These are phyloP conservation scores for Eimeria praecox DNA, from an alignment of 169 alveolate species.

Conservation along the genomic window DNA sequence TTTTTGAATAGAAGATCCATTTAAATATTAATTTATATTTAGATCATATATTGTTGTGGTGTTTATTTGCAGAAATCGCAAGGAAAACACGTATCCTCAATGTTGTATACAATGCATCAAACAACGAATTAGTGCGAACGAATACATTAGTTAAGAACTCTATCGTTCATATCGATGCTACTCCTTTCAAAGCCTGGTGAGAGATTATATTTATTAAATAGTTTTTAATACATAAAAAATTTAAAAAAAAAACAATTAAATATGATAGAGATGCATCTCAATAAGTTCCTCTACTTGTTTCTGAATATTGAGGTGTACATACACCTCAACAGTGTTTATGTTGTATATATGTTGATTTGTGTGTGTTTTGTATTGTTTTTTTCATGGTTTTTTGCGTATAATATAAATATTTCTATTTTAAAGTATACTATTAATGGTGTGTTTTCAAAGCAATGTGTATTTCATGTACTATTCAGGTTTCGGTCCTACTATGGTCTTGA, in stretches of 20 bases:
- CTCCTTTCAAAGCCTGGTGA: slow-evolving; percentile 99
- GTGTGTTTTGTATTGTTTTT: too few species aligned
- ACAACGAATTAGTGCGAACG: slow-evolving; percentile 99
- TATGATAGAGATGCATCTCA: too few species aligned
- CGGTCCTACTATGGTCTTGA: slow-evolving; percentile 86
- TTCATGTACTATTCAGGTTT: slow-evolving; percentile 56
- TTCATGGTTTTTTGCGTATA: neutral
- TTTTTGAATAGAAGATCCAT: too few species aligned
- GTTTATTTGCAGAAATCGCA: slow-evolving; percentile 85
- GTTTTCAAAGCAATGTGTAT: neutral
- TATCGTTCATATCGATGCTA: slow-evolving; percentile 98
- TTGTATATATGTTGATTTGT: too few species aligned
- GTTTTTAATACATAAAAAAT: too few species aligned
- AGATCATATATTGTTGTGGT: too few species aligned
- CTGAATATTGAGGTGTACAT: neutral
- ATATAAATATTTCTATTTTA: neutral
- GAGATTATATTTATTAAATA: slow-evolving; percentile 72
- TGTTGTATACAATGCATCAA: slow-evolving; percentile 99
- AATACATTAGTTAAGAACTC: slow-evolving; percentile 99
- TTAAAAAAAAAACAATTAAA: too few species aligned
- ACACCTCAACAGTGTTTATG: neutral
- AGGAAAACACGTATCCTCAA: slow-evolving; percentile 97
- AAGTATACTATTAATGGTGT: neutral
- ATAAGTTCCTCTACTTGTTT: too few species aligned
- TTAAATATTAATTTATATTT: too few species aligned